These are phyloP conservation scores for Lentinula raphanica DNA, from an alignment of 768 basidiomycete genomes.

Conservation along the genomic window DNA sequence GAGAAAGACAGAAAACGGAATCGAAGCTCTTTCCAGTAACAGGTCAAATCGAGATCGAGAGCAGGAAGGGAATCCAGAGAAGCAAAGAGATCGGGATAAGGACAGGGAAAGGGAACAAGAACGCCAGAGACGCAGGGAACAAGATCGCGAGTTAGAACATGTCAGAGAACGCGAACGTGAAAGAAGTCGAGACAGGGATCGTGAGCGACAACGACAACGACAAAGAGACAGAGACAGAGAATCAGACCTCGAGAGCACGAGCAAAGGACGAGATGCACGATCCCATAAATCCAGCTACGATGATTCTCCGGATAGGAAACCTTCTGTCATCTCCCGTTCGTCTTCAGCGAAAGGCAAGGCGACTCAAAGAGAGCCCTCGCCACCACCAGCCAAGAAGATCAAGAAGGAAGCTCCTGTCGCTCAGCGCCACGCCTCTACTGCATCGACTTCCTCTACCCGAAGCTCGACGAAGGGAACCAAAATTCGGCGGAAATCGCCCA, in stretches of 20 bases:
- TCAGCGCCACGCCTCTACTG: constrained; percentile 18
- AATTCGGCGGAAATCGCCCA: constrained; percentile 48
- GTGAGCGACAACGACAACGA: not conserved
- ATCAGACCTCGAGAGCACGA: not conserved
- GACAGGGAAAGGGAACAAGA: not conserved
- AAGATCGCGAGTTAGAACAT: constrained; percentile 1
- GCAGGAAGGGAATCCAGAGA: not conserved
- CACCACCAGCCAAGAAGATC: constrained; percentile 19
- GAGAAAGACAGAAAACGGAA: constrained; percentile 35
- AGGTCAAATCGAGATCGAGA: not conserved
- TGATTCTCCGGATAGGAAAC: constrained; percentile 6
- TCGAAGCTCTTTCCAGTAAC: constrained; percentile 4
- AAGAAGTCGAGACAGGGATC: not conserved
- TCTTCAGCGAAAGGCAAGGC: not conserved
- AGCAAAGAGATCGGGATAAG: not conserved
- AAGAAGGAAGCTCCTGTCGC: constrained; percentile 32
- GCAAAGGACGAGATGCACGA: constrained; percentile 16
- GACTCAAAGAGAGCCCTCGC: constrained; percentile 10
- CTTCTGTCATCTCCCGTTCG: not conserved
- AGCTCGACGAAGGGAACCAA: constrained; percentile 23
- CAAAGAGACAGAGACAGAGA: not conserved
- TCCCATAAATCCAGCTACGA: not conserved
- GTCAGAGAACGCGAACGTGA: not conserved
- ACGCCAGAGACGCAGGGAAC: constrained; percentile 13
- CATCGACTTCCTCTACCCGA: constrained; percentile 9